Evolutionary conservation across 768 basidiomycete species (phyloP).

Genomic region (Crucibulum laeve): DNA sequence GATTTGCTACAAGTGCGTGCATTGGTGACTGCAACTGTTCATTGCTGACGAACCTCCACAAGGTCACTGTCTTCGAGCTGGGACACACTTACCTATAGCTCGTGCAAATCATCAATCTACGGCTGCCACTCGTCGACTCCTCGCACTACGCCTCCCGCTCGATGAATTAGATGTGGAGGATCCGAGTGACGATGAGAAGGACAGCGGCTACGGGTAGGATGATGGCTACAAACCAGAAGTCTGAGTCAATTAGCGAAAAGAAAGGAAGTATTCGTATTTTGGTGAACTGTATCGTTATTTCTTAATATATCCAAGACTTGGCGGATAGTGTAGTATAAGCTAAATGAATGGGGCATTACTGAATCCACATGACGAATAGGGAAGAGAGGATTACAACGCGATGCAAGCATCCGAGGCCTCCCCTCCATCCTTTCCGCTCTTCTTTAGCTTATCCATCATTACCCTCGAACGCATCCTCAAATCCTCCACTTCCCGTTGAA

Average conservation of each 20-base stretch:
- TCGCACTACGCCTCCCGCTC: constrained; percentile 95
- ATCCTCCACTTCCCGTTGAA: constrained; percentile 47
- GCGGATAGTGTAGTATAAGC: no score
- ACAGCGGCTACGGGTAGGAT: no score
- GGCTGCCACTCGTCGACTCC: constrained; percentile 88
- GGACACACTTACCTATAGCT: constrained; percentile 96
- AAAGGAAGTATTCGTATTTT: no score
- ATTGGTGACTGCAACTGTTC: constrained; percentile 1
- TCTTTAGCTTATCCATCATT: constrained; percentile 27
- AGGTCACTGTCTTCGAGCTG: constrained; percentile 98
- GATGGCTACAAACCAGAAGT: no score
- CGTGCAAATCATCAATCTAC: constrained; percentile 80
- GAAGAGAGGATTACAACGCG: constrained; percentile 10
- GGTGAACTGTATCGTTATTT: no score
- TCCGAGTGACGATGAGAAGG: no score
- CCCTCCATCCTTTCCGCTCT: constrained; percentile 7
- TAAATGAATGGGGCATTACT: no score
- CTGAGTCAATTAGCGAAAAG: no score
- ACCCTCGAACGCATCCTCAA: constrained; percentile 40
- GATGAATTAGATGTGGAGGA: no score
- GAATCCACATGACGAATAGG: no score
- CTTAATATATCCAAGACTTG: no score
- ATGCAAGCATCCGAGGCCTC: constrained; percentile 7
- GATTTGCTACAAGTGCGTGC: constrained; percentile 77
- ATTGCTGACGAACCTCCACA: neutral